Evolutionary conservation across 345 rosid species (phyloP).

Genomic region (Pseudoturritis turrita): DNA sequence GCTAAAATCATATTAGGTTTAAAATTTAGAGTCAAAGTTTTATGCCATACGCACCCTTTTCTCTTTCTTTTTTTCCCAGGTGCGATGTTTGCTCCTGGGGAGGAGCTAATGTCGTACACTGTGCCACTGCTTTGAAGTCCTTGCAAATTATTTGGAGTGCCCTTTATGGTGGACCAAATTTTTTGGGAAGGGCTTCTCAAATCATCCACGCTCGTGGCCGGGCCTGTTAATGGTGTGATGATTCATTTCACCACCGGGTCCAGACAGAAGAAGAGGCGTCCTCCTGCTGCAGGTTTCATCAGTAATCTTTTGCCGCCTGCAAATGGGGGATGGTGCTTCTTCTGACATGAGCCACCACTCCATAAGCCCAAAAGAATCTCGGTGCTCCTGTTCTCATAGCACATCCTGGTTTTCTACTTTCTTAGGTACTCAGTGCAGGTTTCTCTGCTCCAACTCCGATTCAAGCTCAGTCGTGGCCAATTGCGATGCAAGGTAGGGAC

Average conservation of each 20-base stretch:
- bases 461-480: conserved; percentile 99
- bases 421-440: conserved; percentile 91
- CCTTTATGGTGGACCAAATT: conserved; percentile 67
- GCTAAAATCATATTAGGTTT: conserved; percentile 35
- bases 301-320: conserved; percentile 73
- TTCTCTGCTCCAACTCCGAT: conserved; percentile 96
- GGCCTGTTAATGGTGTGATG: conserved; percentile 82
- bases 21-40: conserved; percentile 49
- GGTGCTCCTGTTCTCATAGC: conserved; percentile 55
- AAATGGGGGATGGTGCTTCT: conserved; percentile 95
- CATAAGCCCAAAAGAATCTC: conserved; percentile 37
- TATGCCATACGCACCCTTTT: conserved; percentile 69
- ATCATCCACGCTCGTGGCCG: conserved; percentile 67
- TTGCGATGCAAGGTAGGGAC: conserved; percentile 85
- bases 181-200: conserved; percentile 68
- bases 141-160: conserved; percentile 70
- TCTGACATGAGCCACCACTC: conserved; percentile 63
- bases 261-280: conserved; percentile 72
- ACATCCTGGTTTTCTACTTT: conserved; percentile 59
- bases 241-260: conserved; percentile 66
- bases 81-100: conserved; percentile 84
- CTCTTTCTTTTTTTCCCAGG: conserved; percentile 74
- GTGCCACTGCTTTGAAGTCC: conserved; percentile 69
- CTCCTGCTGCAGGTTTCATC: conserved; percentile 85
- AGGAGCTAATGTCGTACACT: conserved; percentile 99